These are phyloP conservation scores for Effrenium voratum DNA, from an alignment of 73 alveolate species.

Conservation along the genomic window DNA sequence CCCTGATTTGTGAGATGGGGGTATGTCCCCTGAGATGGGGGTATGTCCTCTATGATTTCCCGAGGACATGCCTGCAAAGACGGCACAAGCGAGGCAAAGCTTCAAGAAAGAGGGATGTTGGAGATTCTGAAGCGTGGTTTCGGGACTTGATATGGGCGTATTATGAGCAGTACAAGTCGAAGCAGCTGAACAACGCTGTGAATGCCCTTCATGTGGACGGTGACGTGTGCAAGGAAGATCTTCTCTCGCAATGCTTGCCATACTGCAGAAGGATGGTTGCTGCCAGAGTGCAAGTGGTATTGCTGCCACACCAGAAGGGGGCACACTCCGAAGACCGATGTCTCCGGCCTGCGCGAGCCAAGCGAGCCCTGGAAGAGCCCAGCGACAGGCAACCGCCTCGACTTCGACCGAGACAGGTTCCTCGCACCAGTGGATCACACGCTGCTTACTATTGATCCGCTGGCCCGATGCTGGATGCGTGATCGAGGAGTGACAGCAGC, in stretches of 20 bases:
- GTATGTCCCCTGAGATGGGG: not conserved
- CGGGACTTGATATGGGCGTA: conserved; percentile 51
- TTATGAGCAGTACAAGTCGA: conserved; percentile 26
- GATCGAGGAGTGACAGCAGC: too few relatives aligned
- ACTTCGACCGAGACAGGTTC: not conserved
- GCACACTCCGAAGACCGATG: not conserved
- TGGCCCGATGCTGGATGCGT: too few relatives aligned
- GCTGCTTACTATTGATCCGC: too few relatives aligned
- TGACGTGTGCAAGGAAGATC: conserved; percentile 28
- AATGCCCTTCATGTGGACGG: conserved; percentile 56
- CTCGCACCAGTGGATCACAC: too few relatives aligned
- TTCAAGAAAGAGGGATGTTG: not conserved
- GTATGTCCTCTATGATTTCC: not conserved
- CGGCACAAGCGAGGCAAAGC: conserved; percentile 76
- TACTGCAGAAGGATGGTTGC: conserved; percentile 47
- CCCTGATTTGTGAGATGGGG: not conserved
- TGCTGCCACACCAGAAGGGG: conserved; percentile 3
- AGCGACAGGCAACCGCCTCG: not conserved
- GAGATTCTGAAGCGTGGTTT: conserved; percentile 10
- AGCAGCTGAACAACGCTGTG: conserved; percentile 47
- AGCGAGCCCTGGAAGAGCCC: conserved; percentile 11
- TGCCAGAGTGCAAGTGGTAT: conserved; percentile 22
- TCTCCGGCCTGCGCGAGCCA: not conserved
- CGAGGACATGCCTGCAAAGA: conserved; percentile 72
- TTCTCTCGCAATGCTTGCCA: conserved; percentile 6